These are phyloP conservation scores for Grosmannia clavigera DNA, from an alignment of 2,329 filamentous ascomycete species.

Conservation along the genomic window DNA sequence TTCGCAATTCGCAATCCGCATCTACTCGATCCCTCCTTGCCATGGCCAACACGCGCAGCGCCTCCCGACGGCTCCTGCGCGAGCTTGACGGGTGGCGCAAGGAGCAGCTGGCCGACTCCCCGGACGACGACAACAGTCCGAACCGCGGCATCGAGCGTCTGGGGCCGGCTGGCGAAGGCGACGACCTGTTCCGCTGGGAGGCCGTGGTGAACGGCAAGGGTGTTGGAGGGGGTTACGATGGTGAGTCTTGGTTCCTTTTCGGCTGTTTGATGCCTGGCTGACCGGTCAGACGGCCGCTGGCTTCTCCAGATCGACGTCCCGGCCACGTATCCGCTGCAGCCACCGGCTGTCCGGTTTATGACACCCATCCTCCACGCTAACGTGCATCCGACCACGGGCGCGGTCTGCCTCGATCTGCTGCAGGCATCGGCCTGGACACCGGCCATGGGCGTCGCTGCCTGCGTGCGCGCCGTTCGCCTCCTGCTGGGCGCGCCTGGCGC, in stretches of 20 bases:
- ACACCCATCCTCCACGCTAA: slow-evolving; percentile 83
- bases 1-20: neutral
- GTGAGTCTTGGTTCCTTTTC: slow-evolving; percentile 20
- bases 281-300: slow-evolving; percentile 57
- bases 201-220: slow-evolving; percentile 47
- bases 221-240: slow-evolving; percentile 43
- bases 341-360: slow-evolving; percentile 69
- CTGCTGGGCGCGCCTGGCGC: slow-evolving; percentile 56
- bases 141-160: slow-evolving; percentile 43
- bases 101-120: slow-evolving; percentile 29
- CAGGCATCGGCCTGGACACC: slow-evolving; percentile 64
- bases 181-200: slow-evolving; percentile 45
- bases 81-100: slow-evolving; percentile 42
- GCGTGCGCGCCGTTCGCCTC: slow-evolving; percentile 59
- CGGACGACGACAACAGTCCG: slow-evolving; percentile 7
- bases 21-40: neutral
- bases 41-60: slow-evolving; percentile 28
- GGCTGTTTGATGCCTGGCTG: too few relatives aligned
- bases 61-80: slow-evolving; percentile 44
- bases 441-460: slow-evolving; percentile 67
- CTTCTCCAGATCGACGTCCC: slow-evolving; percentile 68
- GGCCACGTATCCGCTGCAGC: slow-evolving; percentile 60
- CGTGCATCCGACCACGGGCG: slow-evolving; percentile 56
- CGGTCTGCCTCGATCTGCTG: slow-evolving; percentile 88
- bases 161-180: slow-evolving; percentile 33